Percentiles rank a stretch among this genome's conserved stretches.
Conservation (phyloP, 306 rosid species). For the Rosa multiflora region DNA sequence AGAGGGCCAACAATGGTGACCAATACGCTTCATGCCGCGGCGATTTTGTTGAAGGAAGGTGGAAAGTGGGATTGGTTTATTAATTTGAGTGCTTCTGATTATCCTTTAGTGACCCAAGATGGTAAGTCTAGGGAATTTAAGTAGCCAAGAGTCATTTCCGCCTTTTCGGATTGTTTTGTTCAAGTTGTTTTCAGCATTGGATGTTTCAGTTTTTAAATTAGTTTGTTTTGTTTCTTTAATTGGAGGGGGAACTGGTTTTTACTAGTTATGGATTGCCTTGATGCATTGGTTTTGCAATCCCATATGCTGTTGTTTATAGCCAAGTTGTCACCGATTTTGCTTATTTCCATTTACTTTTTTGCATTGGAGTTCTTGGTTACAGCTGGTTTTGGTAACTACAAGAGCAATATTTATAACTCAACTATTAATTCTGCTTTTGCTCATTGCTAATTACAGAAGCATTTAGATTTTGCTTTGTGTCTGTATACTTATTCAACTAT, state of each 20-base stretch:
- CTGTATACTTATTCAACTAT: not conserved
- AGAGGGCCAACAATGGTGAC: conserved; percentile 76
- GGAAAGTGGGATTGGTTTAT: conserved; percentile 85
- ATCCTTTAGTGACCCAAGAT: conserved; percentile 78
- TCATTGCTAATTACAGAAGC: not conserved
- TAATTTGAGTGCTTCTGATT: conserved; percentile 74
- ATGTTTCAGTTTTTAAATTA: not conserved
- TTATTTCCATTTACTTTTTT: not conserved
- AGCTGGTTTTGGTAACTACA: conserved; percentile 6
- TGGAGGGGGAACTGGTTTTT: not conserved
- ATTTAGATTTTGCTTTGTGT: not conserved
- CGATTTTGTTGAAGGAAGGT: conserved; percentile 61
- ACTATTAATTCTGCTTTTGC: conserved; percentile 23
- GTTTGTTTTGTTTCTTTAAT: not conserved
- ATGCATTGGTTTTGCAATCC: not conserved
- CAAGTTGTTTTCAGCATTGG: not conserved
- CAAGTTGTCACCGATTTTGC: not conserved
- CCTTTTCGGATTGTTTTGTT: not conserved
- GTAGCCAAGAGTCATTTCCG: not conserved
- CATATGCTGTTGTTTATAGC: not conserved
- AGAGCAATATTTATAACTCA: not conserved
- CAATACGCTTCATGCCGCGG: conserved; percentile 76
- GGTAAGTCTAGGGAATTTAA: conserved; percentile 35
- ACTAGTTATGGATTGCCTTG: conserved; percentile 2
- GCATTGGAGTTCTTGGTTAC: conserved; percentile 1